phyloP scores from a whole-genome alignment of 768 basidiomycete genomes.

The Panaeolus papilionaceus region DNA sequence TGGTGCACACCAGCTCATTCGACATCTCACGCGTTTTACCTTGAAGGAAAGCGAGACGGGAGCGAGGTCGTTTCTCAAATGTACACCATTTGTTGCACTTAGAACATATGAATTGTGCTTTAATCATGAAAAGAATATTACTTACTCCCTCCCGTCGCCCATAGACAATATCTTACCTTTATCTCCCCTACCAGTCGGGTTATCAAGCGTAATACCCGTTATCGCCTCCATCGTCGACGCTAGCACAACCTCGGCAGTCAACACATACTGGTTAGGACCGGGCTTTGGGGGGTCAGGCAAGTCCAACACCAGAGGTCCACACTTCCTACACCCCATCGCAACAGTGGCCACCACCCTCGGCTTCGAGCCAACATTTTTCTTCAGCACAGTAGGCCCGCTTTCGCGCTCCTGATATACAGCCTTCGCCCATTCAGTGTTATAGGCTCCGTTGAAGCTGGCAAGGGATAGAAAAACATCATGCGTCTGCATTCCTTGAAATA shows the following conservation, averaged over 20 bases:
- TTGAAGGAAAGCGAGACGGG: too few species aligned
- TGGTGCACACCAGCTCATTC: too few species aligned
- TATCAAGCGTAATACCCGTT: neutral
- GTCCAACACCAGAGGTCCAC: neutral
- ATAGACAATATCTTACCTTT: neutral
- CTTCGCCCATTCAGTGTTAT: neutral
- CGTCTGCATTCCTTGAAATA: neutral
- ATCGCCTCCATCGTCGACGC: neutral
- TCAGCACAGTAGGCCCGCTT: too few species aligned
- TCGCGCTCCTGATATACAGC: neutral
- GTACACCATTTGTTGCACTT: too few species aligned
- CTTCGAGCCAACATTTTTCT: neutral
- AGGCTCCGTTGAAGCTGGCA: neutral
- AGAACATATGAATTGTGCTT: too few species aligned
- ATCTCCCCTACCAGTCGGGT: neutral
- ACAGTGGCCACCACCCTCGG: neutral
- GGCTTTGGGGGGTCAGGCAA: neutral
- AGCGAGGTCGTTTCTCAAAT: too few species aligned
- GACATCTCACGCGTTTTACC: too few species aligned
- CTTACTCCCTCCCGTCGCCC: neutral
- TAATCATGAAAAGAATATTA: too few species aligned
- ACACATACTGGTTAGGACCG: neutral
- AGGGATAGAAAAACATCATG: neutral
- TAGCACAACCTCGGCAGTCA: neutral
- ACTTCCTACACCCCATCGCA: neutral